phyloP scores from a whole-genome alignment of 225 moss, liverwort and hornwort species.

The Straminergon stramineum region DNA sequence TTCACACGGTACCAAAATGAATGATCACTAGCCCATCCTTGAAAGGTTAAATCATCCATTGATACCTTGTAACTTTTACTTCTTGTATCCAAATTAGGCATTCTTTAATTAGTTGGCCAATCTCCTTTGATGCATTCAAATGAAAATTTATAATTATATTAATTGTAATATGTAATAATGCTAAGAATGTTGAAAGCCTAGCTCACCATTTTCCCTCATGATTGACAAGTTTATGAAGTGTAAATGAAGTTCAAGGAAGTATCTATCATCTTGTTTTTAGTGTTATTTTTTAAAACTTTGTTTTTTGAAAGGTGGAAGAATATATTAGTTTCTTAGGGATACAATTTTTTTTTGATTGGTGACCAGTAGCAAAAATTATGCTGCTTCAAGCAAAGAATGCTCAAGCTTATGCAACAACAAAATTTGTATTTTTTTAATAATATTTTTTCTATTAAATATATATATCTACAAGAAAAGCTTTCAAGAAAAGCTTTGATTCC shows the following conservation, averaged over 20 bases:
- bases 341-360: background rate
- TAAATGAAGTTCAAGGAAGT: background rate
- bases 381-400: background rate
- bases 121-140: background rate
- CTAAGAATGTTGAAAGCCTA: background rate
- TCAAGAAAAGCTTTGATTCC: background rate
- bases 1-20: too few species aligned
- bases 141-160: background rate
- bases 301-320: background rate
- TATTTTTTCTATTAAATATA: background rate
- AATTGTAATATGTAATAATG: background rate
- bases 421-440: background rate
- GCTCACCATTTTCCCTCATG: rapidly evolving
- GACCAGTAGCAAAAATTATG: background rate
- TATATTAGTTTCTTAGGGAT: background rate
- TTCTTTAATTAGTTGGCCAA: background rate
- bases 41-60: background rate
- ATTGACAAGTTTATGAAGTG: too few species aligned
- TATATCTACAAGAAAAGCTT: background rate
- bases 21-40: too few species aligned
- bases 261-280: background rate
- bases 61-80: background rate
- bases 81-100: background rate
- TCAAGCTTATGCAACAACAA: background rate
- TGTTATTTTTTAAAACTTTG: background rate